phyloP scores from a whole-genome alignment of 1,284 basidiomycete species.

The Moniliella sp. region DNA sequence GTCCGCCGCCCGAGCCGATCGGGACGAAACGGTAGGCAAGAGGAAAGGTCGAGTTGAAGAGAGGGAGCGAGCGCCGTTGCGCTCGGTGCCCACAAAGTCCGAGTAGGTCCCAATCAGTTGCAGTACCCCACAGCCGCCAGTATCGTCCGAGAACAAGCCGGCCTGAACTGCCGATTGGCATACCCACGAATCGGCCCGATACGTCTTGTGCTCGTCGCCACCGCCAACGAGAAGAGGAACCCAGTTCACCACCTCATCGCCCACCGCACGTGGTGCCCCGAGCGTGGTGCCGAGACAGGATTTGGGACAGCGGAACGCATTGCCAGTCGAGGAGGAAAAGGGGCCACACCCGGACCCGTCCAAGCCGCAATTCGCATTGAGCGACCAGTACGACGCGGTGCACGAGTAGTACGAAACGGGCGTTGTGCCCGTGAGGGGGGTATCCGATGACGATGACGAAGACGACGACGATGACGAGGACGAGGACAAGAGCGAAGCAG shows the following conservation, averaged over 20 bases:
- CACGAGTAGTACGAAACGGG: slow-evolving; percentile 10
- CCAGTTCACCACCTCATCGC: slow-evolving; percentile 46
- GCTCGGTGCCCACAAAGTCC: slow-evolving; percentile 44
- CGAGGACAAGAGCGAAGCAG: background rate
- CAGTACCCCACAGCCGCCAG: slow-evolving; percentile 56
- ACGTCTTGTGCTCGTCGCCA: slow-evolving; percentile 45
- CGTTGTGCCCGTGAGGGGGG: slow-evolving; percentile 3
- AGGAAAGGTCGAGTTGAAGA: slow-evolving; percentile 54
- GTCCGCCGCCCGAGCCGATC: slow-evolving; percentile 35
- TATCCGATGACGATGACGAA: background rate
- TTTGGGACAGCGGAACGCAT: slow-evolving; percentile 58
- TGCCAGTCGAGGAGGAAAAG: slow-evolving; percentile 42
- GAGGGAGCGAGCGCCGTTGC: slow-evolving; percentile 48
- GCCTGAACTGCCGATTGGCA: slow-evolving; percentile 60
- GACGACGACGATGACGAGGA: too few species aligned
- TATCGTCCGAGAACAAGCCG: slow-evolving; percentile 45
- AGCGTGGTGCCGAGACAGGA: slow-evolving; percentile 49
- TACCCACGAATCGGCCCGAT: slow-evolving; percentile 62
- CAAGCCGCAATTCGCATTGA: slow-evolving; percentile 44
- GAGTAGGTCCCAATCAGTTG: slow-evolving; percentile 51
- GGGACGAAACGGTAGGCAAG: slow-evolving; percentile 39
- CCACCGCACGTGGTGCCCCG: slow-evolving; percentile 55
- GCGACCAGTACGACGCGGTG: slow-evolving; percentile 28
- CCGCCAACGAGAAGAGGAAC: slow-evolving; percentile 62
- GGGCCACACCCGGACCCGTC: slow-evolving; percentile 50